These are phyloP conservation scores for Globisporangium viniferum DNA, from an alignment of 352 stramenopile species.

Conservation along the genomic window DNA sequence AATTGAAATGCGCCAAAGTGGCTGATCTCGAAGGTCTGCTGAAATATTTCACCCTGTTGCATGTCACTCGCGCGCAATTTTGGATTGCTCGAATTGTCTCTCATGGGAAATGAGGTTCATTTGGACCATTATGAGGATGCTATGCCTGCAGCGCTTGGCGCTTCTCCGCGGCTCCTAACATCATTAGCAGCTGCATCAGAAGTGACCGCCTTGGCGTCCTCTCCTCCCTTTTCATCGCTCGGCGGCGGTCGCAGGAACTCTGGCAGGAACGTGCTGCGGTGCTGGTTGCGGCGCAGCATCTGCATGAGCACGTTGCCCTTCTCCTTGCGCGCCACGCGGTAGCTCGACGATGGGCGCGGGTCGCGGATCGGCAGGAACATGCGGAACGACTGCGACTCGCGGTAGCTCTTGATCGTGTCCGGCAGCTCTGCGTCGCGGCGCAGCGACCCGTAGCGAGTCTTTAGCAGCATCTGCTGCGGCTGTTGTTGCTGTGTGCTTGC, in stretches of 20 bases:
- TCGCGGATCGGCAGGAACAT: slow-evolving; percentile 63
- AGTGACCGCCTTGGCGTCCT: neutral
- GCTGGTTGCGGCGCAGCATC: slow-evolving; percentile 42
- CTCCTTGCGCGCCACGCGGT: slow-evolving; percentile 34
- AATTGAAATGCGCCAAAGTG: neutral
- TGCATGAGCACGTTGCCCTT: slow-evolving; percentile 51
- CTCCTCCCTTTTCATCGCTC: neutral
- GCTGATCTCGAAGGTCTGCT: neutral
- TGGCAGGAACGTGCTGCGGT: slow-evolving; percentile 11
- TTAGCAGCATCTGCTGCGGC: slow-evolving; percentile 23
- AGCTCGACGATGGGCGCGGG: slow-evolving; percentile 30
- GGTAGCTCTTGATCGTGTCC: slow-evolving; percentile 28
- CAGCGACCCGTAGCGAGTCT: slow-evolving; percentile 32
- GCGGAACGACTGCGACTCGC: slow-evolving; percentile 49
- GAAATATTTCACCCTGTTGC: neutral
- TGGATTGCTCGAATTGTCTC: too few relatives aligned
- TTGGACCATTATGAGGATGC: neutral
- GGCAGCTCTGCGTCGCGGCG: slow-evolving; percentile 36
- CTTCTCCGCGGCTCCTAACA: neutral
- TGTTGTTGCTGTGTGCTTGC: slow-evolving; percentile 6
- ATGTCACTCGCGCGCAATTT: neutral
- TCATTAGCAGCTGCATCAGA: neutral
- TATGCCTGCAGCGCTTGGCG: neutral
- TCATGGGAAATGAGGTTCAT: neutral
- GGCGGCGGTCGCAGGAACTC: slow-evolving; percentile 8